Evolutionary conservation across 176 grass and related monocot species (phyloP).

Genomic region (Ampelocalamus luodianensis): DNA sequence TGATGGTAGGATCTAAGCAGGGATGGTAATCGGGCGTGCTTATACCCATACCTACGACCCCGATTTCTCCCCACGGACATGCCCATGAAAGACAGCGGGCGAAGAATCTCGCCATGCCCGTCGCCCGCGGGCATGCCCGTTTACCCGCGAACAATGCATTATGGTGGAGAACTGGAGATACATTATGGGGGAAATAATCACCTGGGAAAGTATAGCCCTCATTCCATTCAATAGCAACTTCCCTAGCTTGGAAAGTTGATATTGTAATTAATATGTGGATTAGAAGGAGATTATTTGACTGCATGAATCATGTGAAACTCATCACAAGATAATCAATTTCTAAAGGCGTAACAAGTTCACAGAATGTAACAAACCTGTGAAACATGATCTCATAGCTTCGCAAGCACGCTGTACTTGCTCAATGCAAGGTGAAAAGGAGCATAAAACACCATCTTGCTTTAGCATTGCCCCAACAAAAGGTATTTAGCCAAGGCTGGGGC

Average conservation of each 20-base stretch:
- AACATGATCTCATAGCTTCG: constrained; percentile 61
- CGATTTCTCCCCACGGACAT: no score
- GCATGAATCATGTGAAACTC: background rate
- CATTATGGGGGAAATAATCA: background rate
- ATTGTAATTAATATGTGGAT: background rate
- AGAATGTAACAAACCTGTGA: constrained; percentile 69
- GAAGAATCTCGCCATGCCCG: no score
- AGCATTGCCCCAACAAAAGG: constrained; percentile 64
- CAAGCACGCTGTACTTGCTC: constrained; percentile 91
- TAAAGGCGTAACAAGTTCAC: background rate
- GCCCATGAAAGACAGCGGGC: no score
- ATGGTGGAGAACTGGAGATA: no score
- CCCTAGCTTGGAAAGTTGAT: background rate
- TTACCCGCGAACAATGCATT: no score
- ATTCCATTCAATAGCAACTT: constrained; percentile 9
- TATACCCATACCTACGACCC: no score
- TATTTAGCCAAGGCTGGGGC: constrained; percentile 87
- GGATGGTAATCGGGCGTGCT: no score
- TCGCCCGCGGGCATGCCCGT: no score
- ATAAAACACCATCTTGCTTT: constrained; percentile 75
- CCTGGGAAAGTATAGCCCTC: background rate
- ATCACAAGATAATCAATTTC: background rate
- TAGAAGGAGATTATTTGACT: background rate
- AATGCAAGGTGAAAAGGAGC: constrained; percentile 98
- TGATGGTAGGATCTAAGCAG: no score